Conservation (phyloP, 2,329 filamentous ascomycete genomes). For the Penicillium sp. region DNA sequence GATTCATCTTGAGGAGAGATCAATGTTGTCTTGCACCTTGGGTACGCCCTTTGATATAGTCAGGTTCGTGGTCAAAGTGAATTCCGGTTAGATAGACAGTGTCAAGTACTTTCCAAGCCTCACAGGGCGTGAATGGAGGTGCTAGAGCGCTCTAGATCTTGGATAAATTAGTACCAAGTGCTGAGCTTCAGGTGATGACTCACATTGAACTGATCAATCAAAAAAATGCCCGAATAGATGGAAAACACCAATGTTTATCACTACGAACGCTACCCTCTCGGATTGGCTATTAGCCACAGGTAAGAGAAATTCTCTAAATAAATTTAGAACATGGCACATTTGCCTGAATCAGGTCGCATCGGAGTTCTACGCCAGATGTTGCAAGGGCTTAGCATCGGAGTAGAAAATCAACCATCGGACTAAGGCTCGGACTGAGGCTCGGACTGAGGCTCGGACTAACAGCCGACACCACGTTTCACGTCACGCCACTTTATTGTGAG, state of each 20-base stretch:
- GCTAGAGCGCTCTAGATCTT: not conserved
- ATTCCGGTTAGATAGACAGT: too few relatives aligned
- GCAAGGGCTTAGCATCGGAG: not conserved
- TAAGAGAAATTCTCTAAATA: not conserved
- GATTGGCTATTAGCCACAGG: not conserved
- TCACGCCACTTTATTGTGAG: constrained; percentile 4
- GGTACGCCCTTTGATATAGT: too few relatives aligned
- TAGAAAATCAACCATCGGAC: constrained; percentile 4
- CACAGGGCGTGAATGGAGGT: not conserved
- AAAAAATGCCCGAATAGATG: not conserved
- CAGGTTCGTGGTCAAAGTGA: too few relatives aligned
- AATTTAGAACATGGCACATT: not conserved
- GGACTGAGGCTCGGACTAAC: constrained; percentile 15
- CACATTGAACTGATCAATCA: not conserved
- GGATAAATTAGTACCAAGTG: not conserved
- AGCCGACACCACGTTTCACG: not conserved
- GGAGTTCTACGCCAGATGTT: not conserved
- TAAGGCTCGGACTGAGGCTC: constrained; percentile 11
- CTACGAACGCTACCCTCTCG: too few relatives aligned
- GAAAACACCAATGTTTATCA: too few relatives aligned
- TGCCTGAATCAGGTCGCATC: not conserved
- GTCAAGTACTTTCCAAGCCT: not conserved
- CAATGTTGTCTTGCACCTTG: too few relatives aligned
- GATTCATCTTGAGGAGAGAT: too few relatives aligned
- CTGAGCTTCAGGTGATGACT: not conserved